Evolutionary conservation across 768 basidiomycete species (phyloP).

Genomic region (Termitomyces sp.): DNA sequence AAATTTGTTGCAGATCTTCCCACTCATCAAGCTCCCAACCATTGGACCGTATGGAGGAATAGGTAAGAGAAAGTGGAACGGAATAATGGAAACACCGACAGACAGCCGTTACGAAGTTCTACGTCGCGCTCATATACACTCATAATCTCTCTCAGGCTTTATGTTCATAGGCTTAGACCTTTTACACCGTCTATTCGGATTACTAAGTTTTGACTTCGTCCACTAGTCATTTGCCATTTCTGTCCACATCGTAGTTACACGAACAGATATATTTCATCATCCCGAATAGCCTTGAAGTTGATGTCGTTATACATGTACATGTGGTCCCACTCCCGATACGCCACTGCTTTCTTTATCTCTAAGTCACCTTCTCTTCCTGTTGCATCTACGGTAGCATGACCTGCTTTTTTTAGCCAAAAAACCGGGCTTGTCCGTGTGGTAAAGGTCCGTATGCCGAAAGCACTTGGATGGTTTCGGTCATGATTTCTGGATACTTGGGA

Average conservation of each 20-base stretch:
- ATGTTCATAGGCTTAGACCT: constrained; percentile 14
- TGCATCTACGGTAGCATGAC: constrained; percentile 34
- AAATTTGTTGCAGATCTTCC: not conserved
- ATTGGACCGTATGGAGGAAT: not conserved
- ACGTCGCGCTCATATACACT: not conserved
- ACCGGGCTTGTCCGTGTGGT: constrained; percentile 37
- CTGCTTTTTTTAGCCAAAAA: constrained; percentile 42
- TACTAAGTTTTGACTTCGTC: constrained; percentile 40
- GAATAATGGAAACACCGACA: not conserved
- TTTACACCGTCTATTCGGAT: constrained; percentile 10
- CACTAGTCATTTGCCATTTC: constrained; percentile 65
- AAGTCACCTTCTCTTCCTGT: constrained; percentile 39
- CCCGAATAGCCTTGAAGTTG: constrained; percentile 44
- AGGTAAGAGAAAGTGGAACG: not conserved
- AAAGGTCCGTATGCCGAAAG: constrained; percentile 53
- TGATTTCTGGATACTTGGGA: constrained; percentile 42
- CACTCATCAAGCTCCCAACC: not conserved
- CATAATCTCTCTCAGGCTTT: constrained; percentile 4
- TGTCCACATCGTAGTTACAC: constrained; percentile 40
- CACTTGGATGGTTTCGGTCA: constrained; percentile 45
- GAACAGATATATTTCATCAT: constrained; percentile 44
- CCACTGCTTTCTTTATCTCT: constrained; percentile 29
- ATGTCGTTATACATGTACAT: constrained; percentile 37
- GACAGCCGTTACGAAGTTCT: not conserved
- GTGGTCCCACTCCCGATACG: constrained; percentile 28